Percentiles rank a stretch among this genome's conserved stretches.
These are phyloP conservation scores for Penicillium sp. DNA, from an alignment of 2,329 filamentous ascomycete species.

Conservation along the genomic window DNA sequence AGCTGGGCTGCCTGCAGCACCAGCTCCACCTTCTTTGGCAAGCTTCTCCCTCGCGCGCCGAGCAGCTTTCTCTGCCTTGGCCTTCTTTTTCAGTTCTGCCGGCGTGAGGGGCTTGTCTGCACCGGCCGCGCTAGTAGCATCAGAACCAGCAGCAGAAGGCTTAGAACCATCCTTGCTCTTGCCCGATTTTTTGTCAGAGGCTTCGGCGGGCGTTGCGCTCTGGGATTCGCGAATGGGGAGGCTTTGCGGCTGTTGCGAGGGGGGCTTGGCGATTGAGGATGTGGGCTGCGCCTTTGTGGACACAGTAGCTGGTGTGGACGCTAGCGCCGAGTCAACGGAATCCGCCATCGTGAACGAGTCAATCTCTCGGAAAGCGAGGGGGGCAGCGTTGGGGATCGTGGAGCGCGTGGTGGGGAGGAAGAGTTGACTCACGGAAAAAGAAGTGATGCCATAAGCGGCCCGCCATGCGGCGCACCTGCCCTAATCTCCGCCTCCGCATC, in stretches of 20 bases:
- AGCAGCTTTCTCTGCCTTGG: slow-evolving; percentile 89
- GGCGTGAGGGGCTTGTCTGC: slow-evolving; percentile 39
- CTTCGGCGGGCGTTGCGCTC: slow-evolving; percentile 25
- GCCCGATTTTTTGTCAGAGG: slow-evolving; percentile 22
- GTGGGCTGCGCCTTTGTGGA: slow-evolving; percentile 22
- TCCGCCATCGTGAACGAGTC: slow-evolving; percentile 31
- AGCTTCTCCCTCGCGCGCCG: slow-evolving; percentile 72
- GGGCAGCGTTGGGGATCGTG: slow-evolving; percentile 26
- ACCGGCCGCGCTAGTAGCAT: slow-evolving; percentile 26
- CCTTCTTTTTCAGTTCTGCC: slow-evolving; percentile 83
- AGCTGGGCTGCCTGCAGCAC: slow-evolving; percentile 41
- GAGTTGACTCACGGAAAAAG: slow-evolving; percentile 36
- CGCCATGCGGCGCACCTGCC: slow-evolving; percentile 25
- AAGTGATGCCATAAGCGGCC: slow-evolving; percentile 39
- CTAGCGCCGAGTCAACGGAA: slow-evolving; percentile 24
- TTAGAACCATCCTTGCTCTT: slow-evolving; percentile 29
- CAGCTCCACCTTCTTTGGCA: slow-evolving; percentile 50
- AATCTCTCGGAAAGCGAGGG: slow-evolving; percentile 19
- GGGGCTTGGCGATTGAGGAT: slow-evolving; percentile 18
- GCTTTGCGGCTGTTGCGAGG: slow-evolving; percentile 19
- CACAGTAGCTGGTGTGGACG: slow-evolving; percentile 16
- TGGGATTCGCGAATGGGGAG: slow-evolving; percentile 29
- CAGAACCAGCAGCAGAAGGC: slow-evolving; percentile 22
- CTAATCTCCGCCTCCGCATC: slow-evolving; percentile 24
- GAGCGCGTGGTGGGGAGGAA: slow-evolving; percentile 31